phyloP scores from a whole-genome alignment of 805 yeast species.

The Novakomyces olei region DNA sequence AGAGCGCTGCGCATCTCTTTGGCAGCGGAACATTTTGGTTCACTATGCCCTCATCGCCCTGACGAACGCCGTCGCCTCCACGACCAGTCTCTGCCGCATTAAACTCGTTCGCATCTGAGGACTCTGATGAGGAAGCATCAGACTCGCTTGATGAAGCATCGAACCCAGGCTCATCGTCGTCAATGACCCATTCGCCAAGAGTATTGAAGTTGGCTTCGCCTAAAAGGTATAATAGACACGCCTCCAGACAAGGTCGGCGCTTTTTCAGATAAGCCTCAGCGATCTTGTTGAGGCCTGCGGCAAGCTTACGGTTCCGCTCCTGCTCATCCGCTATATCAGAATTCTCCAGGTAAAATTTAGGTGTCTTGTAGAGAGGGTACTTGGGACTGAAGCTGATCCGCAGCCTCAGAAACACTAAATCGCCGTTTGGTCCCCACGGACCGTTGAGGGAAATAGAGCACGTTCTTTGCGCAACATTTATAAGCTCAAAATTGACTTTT shows the following conservation, averaged over 20 bases:
- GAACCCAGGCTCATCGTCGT: constrained; percentile 8
- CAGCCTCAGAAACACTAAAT: constrained; percentile 42
- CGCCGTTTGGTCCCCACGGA: constrained; percentile 28
- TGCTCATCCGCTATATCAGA: constrained; percentile 38
- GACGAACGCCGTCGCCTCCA: constrained; percentile 1
- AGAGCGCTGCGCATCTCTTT: constrained; percentile 77
- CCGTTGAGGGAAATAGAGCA: constrained; percentile 62
- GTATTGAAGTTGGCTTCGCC: constrained; percentile 51
- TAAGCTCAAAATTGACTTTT: constrained; percentile 62
- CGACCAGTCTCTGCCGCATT: too few relatives aligned
- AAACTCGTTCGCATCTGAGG: not conserved
- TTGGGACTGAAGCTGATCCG: constrained; percentile 45
- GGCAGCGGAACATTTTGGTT: constrained; percentile 49
- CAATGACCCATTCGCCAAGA: constrained; percentile 14
- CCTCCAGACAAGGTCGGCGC: constrained; percentile 54
- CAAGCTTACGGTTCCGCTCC: constrained; percentile 29
- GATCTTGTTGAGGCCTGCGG: constrained; percentile 30
- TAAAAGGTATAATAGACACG: constrained; percentile 48
- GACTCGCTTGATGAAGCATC: constrained; percentile 1
- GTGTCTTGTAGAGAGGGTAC: constrained; percentile 40
- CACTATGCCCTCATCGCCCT: constrained; percentile 2
- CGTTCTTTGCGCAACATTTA: constrained; percentile 69
- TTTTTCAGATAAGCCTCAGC: constrained; percentile 32
- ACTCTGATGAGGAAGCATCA: constrained; percentile 1
- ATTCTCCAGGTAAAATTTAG: constrained; percentile 51